Conservation (phyloP, 2,329 filamentous ascomycete species). For the Colletotrichum cuscutae region DNA sequence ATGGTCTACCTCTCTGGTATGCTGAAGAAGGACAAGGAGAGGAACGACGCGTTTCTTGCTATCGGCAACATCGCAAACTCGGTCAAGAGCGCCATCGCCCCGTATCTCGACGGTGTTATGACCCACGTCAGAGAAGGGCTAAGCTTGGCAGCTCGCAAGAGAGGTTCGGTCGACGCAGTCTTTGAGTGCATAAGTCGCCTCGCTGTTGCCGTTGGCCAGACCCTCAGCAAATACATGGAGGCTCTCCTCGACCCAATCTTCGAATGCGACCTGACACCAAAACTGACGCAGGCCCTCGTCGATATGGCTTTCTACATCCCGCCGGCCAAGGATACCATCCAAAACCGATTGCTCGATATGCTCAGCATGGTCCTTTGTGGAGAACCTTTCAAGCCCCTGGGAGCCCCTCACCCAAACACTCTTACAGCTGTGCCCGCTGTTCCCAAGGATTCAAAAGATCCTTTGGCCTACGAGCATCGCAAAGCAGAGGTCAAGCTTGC, state of each 20-base stretch:
- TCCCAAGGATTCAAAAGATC: constrained; percentile 87
- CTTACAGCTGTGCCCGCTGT: constrained; percentile 84
- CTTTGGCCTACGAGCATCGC: constrained; percentile 80
- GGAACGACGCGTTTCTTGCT: constrained; percentile 93
- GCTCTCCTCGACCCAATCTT: constrained; percentile 95
- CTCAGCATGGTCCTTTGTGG: constrained; percentile 93
- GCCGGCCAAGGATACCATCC: constrained; percentile 90
- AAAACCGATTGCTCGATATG: constrained; percentile 93
- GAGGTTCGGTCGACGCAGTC: constrained; percentile 78
- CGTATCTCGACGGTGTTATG: constrained; percentile 93
- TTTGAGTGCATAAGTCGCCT: constrained; percentile 98
- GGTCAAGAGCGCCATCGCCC: constrained; percentile 93
- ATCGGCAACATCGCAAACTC: constrained; percentile 97
- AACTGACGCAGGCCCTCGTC: constrained; percentile 92
- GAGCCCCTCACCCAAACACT: constrained; percentile 86
- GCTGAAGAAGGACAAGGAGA: constrained; percentile 93
- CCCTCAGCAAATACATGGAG: constrained; percentile 98
- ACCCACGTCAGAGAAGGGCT: constrained; percentile 94
- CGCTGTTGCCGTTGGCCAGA: constrained; percentile 93
- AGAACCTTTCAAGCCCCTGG: constrained; percentile 90
- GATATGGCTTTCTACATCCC: constrained; percentile 99
- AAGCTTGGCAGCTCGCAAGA: constrained; percentile 77
- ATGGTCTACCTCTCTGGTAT: constrained; percentile 97
- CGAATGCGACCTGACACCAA: constrained; percentile 92
- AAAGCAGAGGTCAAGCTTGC: constrained; percentile 93